Conservation (phyloP, 176 grass and related monocot species). For the Elymus sibiricus region DNA sequence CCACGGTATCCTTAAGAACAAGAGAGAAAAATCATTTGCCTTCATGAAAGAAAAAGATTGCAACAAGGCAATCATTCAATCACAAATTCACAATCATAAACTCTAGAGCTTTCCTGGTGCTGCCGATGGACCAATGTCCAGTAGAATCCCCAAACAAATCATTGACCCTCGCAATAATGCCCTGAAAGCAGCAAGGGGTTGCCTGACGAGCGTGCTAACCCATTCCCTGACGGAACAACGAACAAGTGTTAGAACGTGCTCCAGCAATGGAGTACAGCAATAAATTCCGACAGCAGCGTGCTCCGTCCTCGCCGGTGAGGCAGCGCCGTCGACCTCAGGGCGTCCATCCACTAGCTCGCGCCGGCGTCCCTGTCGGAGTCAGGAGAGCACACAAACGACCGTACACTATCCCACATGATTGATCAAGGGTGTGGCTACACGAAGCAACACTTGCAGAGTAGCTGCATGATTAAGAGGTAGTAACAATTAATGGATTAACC, state of each 20-base stretch:
- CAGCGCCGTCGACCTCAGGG: conserved; percentile 7
- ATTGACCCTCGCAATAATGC: neutral
- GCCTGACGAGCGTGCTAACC: neutral
- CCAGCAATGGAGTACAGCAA: neutral
- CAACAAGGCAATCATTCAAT: neutral
- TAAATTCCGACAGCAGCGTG: neutral
- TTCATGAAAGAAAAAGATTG: neutral
- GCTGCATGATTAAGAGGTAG: neutral
- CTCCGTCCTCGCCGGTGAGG: neutral
- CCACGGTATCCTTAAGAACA: neutral
- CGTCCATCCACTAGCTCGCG: neutral
- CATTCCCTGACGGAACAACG: neutral
- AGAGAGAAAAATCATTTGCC: neutral
- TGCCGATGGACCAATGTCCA: neutral
- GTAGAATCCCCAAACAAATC: neutral
- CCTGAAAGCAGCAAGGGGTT: neutral
- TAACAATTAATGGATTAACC: neutral
- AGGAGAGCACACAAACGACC: neutral
- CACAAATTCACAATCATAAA: neutral
- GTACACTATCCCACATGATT: conserved; percentile 9
- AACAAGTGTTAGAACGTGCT: neutral
- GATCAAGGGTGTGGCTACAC: neutral
- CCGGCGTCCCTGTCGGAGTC: too few relatives aligned
- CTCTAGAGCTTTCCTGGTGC: neutral
- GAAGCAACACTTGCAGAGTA: neutral